Evolutionary conservation across 164 flowering plant genomes (phyloP), one percentile per base, ranked within the genome.

Genomic region (Tetracentron sinense): DNA sequence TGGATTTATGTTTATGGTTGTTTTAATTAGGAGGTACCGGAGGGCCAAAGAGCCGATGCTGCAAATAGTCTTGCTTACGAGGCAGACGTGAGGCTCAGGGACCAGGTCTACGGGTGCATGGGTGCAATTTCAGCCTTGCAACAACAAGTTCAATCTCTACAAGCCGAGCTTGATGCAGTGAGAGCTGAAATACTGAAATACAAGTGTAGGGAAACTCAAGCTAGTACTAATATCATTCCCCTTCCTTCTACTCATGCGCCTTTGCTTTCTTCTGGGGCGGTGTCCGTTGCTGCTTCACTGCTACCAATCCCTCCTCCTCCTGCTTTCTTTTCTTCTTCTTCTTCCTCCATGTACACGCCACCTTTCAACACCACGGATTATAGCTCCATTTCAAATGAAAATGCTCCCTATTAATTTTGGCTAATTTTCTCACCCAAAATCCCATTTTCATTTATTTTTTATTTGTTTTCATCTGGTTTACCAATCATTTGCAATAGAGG

Each of bases 81-180:
- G 74, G 98, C 98, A 0, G 88, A 88, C 44, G 84, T 88, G 71
- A 85, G 98, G 78, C 77, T 93, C 20, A 69, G 94, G 67, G 98
- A 93, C 64, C 98, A 96, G 12, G 89, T 90, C 2, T 88, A 93
- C 52, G 98, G 98, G 14, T 93, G 98, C 84, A 87, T 87, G 96
- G 98, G 97, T 54, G 97, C 90, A 44, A 93, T 93, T 27, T 90
- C 89, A 38, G 83, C 90, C 23, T 72, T 93, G 60, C 96, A 93
- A 65, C 96, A 85, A 51, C 90, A 93, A 75, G 76, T 90, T 50
- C 92, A 88, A 68, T 52, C 89, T 0, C 67, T 93, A 35, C 96
- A 90, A 65, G 83, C 85, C 0, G 96, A 93, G 70, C 89, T 93
- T 15, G 76, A 84, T 61, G 81, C 84, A 12, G 85, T 88, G 10